phyloP scores from a whole-genome alignment of 192 early-diverging fungal species.

The Umbelopsis sp. region DNA sequence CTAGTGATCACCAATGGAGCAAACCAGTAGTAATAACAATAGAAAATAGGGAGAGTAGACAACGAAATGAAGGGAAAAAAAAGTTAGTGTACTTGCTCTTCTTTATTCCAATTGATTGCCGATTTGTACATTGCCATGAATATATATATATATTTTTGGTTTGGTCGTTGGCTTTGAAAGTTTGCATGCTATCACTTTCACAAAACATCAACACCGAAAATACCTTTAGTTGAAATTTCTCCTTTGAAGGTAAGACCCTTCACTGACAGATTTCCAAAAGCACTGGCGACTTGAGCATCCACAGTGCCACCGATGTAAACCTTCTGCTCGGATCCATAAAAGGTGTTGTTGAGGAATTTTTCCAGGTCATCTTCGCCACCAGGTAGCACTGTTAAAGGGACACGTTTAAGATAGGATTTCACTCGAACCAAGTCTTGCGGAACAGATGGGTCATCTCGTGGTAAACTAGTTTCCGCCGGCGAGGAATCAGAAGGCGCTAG shows the following conservation, averaged over 20 bases:
- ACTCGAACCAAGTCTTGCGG: slow-evolving; percentile 26
- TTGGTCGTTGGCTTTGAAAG: neutral
- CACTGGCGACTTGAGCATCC: slow-evolving; percentile 27
- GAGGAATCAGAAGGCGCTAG: slow-evolving; percentile 22
- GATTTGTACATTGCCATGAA: neutral
- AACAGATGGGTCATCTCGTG: neutral
- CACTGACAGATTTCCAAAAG: slow-evolving; percentile 31
- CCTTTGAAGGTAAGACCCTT: slow-evolving; percentile 34
- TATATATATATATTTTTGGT: neutral
- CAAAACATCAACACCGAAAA: neutral
- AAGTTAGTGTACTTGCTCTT: neutral
- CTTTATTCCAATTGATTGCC: slow-evolving; percentile 2
- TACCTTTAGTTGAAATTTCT: slow-evolving; percentile 37
- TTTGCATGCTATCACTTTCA: neutral
- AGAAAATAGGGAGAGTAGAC: too few species aligned
- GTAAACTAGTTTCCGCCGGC: slow-evolving; percentile 20
- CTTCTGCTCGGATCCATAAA: slow-evolving; percentile 21
- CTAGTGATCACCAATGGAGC: neutral
- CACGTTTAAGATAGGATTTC: slow-evolving; percentile 15
- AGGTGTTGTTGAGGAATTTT: slow-evolving; percentile 29
- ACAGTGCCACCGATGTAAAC: slow-evolving; percentile 33
- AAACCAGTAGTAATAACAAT: neutral
- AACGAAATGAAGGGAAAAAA: neutral
- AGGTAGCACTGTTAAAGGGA: slow-evolving; percentile 30
- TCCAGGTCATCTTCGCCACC: slow-evolving; percentile 37